These are phyloP conservation scores for Solanum phureja DNA, from an alignment of 257 asterid genomes.

Conservation along the genomic window DNA sequence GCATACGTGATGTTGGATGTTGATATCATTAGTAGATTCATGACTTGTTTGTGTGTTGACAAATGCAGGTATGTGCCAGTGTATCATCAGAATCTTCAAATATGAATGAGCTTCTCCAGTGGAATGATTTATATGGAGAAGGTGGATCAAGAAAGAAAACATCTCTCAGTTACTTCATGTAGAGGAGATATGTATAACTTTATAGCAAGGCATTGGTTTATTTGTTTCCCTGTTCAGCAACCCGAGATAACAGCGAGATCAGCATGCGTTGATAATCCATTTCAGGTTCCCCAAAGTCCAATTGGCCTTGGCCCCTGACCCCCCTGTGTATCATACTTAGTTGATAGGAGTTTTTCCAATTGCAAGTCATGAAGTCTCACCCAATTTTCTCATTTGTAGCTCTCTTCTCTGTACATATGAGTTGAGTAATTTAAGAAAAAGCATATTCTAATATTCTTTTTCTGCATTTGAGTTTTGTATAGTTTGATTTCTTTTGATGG, in stretches of 20 bases:
- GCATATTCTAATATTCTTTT: background rate
- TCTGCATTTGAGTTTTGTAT: background rate
- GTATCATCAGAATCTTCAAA: conserved; percentile 58
- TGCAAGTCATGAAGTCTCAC: background rate
- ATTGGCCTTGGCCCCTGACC: conserved; percentile 3
- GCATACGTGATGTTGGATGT: background rate
- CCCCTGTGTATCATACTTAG: conserved; percentile 16
- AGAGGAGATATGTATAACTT: conserved; percentile 2
- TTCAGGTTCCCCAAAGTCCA: conserved; percentile 21
- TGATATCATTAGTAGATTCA: background rate
- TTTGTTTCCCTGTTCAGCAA: background rate
- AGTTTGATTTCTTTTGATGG: background rate
- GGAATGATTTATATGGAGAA: conserved; percentile 78
- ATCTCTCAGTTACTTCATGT: conserved; percentile 67
- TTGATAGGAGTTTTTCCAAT: conserved; percentile 4
- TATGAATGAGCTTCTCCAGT: conserved; percentile 67
- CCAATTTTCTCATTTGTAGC: background rate
- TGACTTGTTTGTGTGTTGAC: background rate
- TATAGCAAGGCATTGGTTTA: background rate
- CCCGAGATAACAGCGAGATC: conserved; percentile 2
- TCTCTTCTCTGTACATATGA: conserved; percentile 18
- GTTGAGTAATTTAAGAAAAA: background rate
- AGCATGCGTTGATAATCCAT: conserved; percentile 9
- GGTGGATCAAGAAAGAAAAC: conserved; percentile 75
- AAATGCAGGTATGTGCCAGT: conserved; percentile 63